Evolutionary conservation across 2,329 filamentous ascomycete genomes (phyloP).

Genomic region (Colletotrichum filicis): DNA sequence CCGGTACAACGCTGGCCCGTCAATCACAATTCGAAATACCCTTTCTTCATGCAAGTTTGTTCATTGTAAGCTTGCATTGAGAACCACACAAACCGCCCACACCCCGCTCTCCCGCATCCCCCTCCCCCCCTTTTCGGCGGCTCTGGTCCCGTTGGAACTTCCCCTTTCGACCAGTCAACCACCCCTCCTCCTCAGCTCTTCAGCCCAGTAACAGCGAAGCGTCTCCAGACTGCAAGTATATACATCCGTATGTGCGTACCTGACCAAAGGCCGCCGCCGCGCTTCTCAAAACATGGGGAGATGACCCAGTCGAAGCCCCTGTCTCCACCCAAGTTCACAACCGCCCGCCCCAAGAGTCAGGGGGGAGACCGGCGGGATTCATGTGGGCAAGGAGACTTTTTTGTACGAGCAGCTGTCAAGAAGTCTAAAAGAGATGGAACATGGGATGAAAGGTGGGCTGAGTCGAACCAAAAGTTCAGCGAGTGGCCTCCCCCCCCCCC

Average conservation of each 20-base stretch:
- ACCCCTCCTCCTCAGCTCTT: not conserved
- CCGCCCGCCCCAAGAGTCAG: not conserved
- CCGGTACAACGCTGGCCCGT: not conserved
- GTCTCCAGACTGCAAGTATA: no score
- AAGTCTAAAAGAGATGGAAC: not conserved
- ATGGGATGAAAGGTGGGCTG: not conserved
- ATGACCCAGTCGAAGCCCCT: not conserved
- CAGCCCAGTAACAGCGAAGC: not conserved
- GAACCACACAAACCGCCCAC: not conserved
- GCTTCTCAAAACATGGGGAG: not conserved
- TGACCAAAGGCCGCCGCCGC: constrained; percentile 3
- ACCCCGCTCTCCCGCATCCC: not conserved
- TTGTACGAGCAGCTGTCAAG: not conserved
- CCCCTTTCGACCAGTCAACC: not conserved
- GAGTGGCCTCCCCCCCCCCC: not conserved
- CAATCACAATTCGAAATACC: not conserved
- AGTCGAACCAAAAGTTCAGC: not conserved
- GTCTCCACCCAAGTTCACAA: not conserved
- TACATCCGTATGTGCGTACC: not conserved
- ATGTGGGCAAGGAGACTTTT: not conserved
- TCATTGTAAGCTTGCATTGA: not conserved
- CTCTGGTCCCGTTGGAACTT: not conserved
- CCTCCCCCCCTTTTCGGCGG: not conserved
- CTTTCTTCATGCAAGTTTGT: not conserved
- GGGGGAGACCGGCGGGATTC: not conserved